Conservation (phyloP, 257 asterid species). For the Anisodus acutangulus region DNA sequence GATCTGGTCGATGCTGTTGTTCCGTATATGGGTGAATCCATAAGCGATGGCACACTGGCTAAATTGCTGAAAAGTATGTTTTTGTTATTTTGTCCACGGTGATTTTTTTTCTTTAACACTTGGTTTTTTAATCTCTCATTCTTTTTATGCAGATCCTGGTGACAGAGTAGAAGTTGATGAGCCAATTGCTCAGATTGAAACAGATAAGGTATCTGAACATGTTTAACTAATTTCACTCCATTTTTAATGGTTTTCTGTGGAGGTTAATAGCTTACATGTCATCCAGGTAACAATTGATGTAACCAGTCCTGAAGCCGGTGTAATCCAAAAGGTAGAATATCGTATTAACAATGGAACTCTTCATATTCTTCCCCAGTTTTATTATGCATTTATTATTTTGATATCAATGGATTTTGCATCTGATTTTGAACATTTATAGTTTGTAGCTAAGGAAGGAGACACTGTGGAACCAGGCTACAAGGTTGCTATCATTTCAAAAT, state of each 20-base stretch:
- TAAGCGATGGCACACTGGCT: constrained; percentile 86
- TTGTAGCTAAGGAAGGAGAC: constrained; percentile 91
- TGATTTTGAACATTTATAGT: constrained; percentile 45
- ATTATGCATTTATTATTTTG: constrained; percentile 11
- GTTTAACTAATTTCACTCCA: neutral
- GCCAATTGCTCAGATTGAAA: constrained; percentile 97
- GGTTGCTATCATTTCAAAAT: constrained; percentile 90
- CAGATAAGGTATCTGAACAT: constrained; percentile 74
- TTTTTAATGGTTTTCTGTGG: neutral
- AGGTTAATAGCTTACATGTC: constrained; percentile 7
- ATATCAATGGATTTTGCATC: constrained; percentile 28
- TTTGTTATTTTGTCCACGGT: neutral
- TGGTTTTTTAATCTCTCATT: constrained; percentile 20
- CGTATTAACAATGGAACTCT: neutral
- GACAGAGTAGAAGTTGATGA: constrained; percentile 88
- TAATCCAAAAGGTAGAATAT: constrained; percentile 73
- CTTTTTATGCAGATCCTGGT: constrained; percentile 71
- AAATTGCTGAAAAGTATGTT: constrained; percentile 78
- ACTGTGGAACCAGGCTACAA: constrained; percentile 94
- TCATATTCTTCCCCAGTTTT: constrained; percentile 5
- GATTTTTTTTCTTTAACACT: neutral
- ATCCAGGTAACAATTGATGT: constrained; percentile 96
- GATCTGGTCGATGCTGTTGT: constrained; percentile 90
- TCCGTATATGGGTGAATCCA: constrained; percentile 97
- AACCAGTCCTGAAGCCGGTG: constrained; percentile 99